These are phyloP conservation scores for Neurospora intermedia DNA, from an alignment of 495 filamentous ascomycete genomes.

Conservation along the genomic window DNA sequence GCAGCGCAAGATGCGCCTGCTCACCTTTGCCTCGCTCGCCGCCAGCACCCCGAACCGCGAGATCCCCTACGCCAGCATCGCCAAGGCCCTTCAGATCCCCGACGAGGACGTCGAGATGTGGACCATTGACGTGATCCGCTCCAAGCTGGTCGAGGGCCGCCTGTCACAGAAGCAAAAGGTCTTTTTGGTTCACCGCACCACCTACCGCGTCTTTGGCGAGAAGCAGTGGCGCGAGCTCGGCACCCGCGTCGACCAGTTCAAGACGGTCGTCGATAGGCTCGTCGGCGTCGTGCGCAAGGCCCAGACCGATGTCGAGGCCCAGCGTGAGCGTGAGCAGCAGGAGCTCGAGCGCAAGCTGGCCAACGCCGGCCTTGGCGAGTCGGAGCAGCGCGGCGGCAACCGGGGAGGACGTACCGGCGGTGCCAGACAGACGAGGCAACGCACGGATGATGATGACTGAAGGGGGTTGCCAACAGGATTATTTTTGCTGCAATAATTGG, in stretches of 20 bases:
- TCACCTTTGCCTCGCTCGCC: constrained; percentile 83
- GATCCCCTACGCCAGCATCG: constrained; percentile 74
- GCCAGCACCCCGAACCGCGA: constrained; percentile 71
- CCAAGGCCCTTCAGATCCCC: constrained; percentile 70
- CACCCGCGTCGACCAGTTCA: constrained; percentile 80
- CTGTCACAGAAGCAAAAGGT: constrained; percentile 81
- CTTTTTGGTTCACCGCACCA: constrained; percentile 88
- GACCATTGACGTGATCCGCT: constrained; percentile 96
- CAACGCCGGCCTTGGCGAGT: constrained; percentile 28
- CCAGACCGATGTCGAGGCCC: constrained; percentile 52
- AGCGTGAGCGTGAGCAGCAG: constrained; percentile 49
- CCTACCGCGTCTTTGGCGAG: constrained; percentile 91
- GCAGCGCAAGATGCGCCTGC: constrained; percentile 83
- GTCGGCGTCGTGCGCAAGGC: constrained; percentile 64
- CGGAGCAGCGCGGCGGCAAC: constrained; percentile 12
- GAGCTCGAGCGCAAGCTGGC: constrained; percentile 47
- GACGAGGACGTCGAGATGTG: constrained; percentile 85
- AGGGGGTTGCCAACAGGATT: constrained; percentile 3
- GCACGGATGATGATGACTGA: constrained; percentile 40
- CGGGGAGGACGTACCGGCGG: neutral
- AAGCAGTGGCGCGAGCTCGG: constrained; percentile 97
- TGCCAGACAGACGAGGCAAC: constrained; percentile 18
- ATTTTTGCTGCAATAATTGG: neutral
- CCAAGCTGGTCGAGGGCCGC: constrained; percentile 88
- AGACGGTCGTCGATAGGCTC: constrained; percentile 62